phyloP scores from a whole-genome alignment of 2,329 filamentous ascomycete species.

The Escovopsis sp. region DNA sequence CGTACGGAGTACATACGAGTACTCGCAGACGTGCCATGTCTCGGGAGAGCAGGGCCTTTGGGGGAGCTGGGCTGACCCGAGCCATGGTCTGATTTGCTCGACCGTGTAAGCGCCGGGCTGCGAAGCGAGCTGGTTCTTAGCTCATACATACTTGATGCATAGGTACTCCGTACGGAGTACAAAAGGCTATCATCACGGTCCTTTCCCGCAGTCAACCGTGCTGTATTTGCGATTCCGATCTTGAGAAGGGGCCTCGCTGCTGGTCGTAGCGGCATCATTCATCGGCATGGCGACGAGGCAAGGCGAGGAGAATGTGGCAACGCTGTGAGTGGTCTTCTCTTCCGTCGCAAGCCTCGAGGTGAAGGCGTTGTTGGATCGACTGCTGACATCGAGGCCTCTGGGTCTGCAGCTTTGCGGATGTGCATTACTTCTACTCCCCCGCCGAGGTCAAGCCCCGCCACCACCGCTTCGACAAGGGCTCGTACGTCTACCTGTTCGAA shows the following conservation, averaged over 20 bases:
- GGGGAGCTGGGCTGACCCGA: no score
- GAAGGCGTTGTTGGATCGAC: background rate
- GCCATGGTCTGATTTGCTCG: no score
- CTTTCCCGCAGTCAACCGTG: no score
- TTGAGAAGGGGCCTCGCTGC: background rate
- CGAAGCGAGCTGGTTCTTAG: no score
- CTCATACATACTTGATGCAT: no score
- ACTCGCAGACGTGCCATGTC: no score
- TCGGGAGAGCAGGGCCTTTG: no score
- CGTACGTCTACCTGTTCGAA: constrained; percentile 69
- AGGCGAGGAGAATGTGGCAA: constrained; percentile 36
- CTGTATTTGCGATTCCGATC: no score
- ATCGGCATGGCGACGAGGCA: constrained; percentile 26
- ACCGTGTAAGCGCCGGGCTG: no score
- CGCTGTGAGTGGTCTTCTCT: constrained; percentile 26
- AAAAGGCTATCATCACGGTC: no score
- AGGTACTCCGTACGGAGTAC: no score
- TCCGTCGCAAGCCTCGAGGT: background rate
- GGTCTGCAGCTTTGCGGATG: constrained; percentile 52
- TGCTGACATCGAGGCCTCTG: background rate
- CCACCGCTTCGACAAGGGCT: constrained; percentile 66
- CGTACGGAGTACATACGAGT: no score
- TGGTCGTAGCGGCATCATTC: background rate
- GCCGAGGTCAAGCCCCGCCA: constrained; percentile 54
- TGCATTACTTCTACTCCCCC: constrained; percentile 67